Evolutionary conservation across 305 asterid species (phyloP).

Genomic region (Lippia alba): DNA sequence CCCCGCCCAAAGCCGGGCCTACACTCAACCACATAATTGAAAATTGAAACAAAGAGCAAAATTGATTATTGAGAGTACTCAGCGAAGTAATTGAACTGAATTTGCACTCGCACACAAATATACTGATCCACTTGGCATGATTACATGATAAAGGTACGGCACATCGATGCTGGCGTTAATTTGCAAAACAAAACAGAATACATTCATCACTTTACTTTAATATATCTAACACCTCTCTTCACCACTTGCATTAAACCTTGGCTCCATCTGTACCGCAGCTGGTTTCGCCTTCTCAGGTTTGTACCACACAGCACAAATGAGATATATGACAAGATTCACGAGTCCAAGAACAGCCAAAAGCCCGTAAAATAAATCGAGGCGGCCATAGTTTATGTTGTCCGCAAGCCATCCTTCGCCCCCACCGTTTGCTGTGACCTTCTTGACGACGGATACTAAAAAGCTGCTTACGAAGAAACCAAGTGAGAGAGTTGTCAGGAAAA

Average conservation of each 20-base stretch:
- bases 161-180: too few relatives aligned
- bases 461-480: constrained; percentile 81
- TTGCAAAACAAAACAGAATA: too few relatives aligned
- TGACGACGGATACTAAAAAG: constrained; percentile 64
- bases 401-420: constrained; percentile 72
- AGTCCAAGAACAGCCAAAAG: constrained; percentile 64
- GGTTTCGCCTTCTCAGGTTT: constrained; percentile 48
- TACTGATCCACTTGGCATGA: too few relatives aligned
- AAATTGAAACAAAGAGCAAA: too few relatives aligned
- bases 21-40: too few relatives aligned
- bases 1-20: too few relatives aligned
- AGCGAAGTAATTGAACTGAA: too few relatives aligned
- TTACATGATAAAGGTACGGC: too few relatives aligned
- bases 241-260: constrained; percentile 30
- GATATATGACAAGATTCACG: constrained; percentile 55
- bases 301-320: constrained; percentile 62
- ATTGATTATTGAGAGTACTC: too few relatives aligned
- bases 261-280: constrained; percentile 34
- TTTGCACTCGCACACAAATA: too few relatives aligned
- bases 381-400: constrained; percentile 68
- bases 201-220: too few relatives aligned
- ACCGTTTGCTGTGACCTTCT: constrained; percentile 52
- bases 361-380: constrained; percentile 76
- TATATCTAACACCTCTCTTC: constrained; percentile 40
- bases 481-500: constrained; percentile 77